Evolutionary conservation across 257 asterid genomes (phyloP), one percentile per base, ranked within the genome.

Genomic region (Mentha longifolia): DNA sequence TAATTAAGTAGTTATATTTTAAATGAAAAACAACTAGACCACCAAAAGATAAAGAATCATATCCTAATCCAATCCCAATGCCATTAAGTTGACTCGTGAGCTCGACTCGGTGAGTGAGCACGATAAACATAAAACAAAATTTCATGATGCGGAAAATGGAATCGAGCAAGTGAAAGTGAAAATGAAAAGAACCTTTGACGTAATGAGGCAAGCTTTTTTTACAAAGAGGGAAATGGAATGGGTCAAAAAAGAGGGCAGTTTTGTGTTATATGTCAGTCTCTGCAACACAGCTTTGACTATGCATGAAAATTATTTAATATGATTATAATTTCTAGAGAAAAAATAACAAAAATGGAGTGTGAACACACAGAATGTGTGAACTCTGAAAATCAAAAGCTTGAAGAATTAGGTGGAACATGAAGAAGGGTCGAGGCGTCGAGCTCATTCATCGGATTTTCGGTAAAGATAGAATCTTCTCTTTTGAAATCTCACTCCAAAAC

Each of bases 221-320:
- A 2, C 61, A 6, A 42, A 54, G 61, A 61, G 55, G 20, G 55
- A 49, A 6, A 42, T 9, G 11, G 65, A 79, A 66, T 28, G 85
- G 54, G 78, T 77, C 83, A 77, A 80, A 80, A 22, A 83, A 63
- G 68, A 22, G 68, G 6, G 55, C 22, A 17, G 74, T 31, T 31
- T 57, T 58, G 65, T 39, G 72, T 42, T 63, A 33, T 76, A 19
- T 76, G 81, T 76, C 68, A 63, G 68, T 42, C 39, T 63, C 83
- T 71, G 79, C 83, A 28, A 68, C 68, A 28, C 67, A 50, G 33
- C 78, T 74, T 74, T 74, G 83, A 72, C 81, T 67, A 75, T 74
- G 77, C 68, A 72, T 67, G 52, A 74, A 54, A 19, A 25, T 42
- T 4, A 60, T 65, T 39, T 60, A 60, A 13, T 30, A 13, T 5